Conservation (phyloP, 2,329 filamentous ascomycete genomes). For the Atkinsonella hypoxylon region DNA sequence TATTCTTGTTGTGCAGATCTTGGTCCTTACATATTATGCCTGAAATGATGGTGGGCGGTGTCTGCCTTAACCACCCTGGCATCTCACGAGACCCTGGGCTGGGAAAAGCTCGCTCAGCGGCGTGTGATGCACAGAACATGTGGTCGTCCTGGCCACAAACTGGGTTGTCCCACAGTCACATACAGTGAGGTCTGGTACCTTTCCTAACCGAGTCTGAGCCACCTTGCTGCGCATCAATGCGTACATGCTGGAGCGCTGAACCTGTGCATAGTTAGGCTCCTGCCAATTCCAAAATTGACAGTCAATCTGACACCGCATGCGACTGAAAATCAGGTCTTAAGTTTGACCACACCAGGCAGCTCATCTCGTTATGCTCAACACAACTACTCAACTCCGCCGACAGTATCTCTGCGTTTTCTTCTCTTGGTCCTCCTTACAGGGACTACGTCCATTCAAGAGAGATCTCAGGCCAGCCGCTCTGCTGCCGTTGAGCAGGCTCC, state of each 20-base stretch:
- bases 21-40: neutral
- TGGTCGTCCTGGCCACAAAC: neutral
- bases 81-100: neutral
- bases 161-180: neutral
- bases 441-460: neutral
- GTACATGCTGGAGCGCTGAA: neutral
- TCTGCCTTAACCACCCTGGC: neutral
- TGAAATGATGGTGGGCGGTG: neutral
- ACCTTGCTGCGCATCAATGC: too few species aligned
- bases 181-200: neutral
- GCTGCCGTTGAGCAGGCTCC: neutral
- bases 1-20: neutral
- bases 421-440: neutral
- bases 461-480: neutral
- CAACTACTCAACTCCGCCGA: neutral
- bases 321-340: neutral
- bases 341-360: neutral
- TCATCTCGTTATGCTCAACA: neutral
- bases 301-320: neutral
- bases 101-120: neutral
- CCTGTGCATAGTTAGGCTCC: neutral
- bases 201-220: too few species aligned
- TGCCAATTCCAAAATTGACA: neutral
- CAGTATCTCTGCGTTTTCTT: neutral
- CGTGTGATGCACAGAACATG: neutral